phyloP scores from a whole-genome alignment of 371 early-diverging fungal genomes.

The Syncephalastrum monosporum region DNA sequence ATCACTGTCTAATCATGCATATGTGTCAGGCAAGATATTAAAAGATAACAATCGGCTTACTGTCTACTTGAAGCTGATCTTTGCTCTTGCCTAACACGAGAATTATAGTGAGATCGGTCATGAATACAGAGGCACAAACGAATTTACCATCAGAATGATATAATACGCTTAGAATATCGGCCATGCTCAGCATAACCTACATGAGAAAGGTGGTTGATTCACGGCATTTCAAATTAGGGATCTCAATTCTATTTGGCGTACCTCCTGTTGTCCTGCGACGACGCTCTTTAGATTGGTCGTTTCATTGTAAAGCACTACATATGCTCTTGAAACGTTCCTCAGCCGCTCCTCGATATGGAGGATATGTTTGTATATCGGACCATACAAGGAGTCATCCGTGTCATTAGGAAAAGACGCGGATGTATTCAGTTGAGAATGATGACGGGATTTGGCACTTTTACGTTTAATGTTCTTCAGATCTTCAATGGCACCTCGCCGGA shows the following conservation, averaged over 20 bases:
- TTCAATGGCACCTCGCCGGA: slow-evolving; percentile 58
- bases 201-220: not conserved
- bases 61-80: too few species aligned
- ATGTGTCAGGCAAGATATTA: too few species aligned
- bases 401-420: slow-evolving; percentile 1
- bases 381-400: slow-evolving; percentile 9
- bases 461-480: slow-evolving; percentile 65
- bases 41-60: too few species aligned
- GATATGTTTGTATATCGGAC: slow-evolving; percentile 20
- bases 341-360: slow-evolving; percentile 16
- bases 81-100: too few species aligned
- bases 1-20: too few species aligned
- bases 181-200: slow-evolving; percentile 1
- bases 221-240: not conserved
- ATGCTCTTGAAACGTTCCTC: slow-evolving; percentile 14
- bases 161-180: too few species aligned
- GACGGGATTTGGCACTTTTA: slow-evolving; percentile 54
- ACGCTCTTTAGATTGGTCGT: slow-evolving; percentile 4
- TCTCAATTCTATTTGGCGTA: not conserved
- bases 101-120: too few species aligned
- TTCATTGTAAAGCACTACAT: slow-evolving; percentile 14
- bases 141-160: too few species aligned
- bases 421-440: slow-evolving; percentile 11
- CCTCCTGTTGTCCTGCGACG: slow-evolving; percentile 18
- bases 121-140: too few species aligned